Conservation (phyloP, 1,284 basidiomycete species). For the Ceratobasidium sp. region DNA sequence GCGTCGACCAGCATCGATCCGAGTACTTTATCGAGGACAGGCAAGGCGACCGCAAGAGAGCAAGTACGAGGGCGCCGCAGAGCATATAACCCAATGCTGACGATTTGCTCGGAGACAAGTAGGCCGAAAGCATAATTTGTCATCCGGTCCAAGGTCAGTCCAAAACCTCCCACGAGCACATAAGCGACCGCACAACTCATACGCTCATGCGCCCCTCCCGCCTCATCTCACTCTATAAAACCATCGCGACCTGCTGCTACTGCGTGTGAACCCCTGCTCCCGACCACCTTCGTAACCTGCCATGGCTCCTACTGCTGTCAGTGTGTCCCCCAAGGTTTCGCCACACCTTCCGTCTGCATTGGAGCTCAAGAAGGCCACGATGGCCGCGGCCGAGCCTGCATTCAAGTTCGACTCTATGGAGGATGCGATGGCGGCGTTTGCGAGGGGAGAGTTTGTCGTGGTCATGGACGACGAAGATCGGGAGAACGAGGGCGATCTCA, state of each 20-base stretch:
- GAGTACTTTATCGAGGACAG: not conserved
- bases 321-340: slow-evolving; percentile 34
- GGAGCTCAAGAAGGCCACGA: slow-evolving; percentile 17
- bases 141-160: slow-evolving; percentile 29
- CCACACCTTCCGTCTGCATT: slow-evolving; percentile 22
- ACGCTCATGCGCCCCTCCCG: slow-evolving; percentile 33
- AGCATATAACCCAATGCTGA: slow-evolving; percentile 5
- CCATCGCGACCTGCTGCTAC: not conserved
- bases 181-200: slow-evolving; percentile 38
- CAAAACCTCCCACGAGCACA: slow-evolving; percentile 37
- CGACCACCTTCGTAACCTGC: not conserved
- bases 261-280: slow-evolving; percentile 22
- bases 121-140: slow-evolving; percentile 14
- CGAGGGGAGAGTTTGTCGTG: slow-evolving; percentile 86
- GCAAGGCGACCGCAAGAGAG: too few relatives aligned
- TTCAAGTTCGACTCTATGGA: slow-evolving; percentile 72
- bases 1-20: slow-evolving; percentile 3
- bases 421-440: slow-evolving; percentile 81
- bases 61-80: too few relatives aligned
- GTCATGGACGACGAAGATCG: slow-evolving; percentile 94
- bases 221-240: slow-evolving; percentile 39
- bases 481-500: slow-evolving; percentile 95
- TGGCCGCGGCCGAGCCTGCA: slow-evolving; percentile 24
- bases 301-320: slow-evolving; percentile 38
- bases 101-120: too few relatives aligned